Evolutionary conservation across 1,139 yeast genomes (phyloP).

Genomic region (Hyphopichia pseudoburtonii): DNA sequence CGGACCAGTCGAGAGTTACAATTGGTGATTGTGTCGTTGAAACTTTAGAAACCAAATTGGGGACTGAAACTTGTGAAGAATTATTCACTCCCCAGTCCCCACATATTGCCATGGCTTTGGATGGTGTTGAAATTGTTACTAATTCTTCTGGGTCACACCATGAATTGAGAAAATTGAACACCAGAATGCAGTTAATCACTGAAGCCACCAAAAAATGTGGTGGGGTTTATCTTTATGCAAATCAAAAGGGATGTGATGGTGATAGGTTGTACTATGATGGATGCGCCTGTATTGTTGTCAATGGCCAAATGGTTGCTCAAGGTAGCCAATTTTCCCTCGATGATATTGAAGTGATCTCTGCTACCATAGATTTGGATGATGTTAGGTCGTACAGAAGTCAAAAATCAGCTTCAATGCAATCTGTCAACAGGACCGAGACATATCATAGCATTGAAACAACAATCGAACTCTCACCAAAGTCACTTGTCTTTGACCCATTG

Average conservation of each 20-base stretch:
- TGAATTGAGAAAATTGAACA: conserved; percentile 84
- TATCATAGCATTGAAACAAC: conserved; percentile 65
- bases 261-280: conserved; percentile 97
- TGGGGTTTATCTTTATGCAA: conserved; percentile 88
- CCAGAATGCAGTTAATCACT: conserved; percentile 77
- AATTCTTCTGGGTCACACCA: conserved; percentile 97
- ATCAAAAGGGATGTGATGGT: conserved; percentile 98
- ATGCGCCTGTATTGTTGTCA: conserved; percentile 88
- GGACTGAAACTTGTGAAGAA: conserved; percentile 97
- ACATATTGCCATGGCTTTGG: conserved; percentile 85
- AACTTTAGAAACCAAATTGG: conserved; percentile 82
- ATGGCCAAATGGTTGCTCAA: conserved; percentile 89
- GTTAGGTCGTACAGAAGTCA: conserved; percentile 79
- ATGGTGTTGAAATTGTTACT: conserved; percentile 94
- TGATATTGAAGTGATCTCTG: conserved; percentile 92
- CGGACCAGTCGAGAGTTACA: conserved; percentile 65
- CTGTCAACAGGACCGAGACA: conserved; percentile 46
- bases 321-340: conserved; percentile 84
- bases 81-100: conserved; percentile 95
- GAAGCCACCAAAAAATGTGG: conserved; percentile 97
- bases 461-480: conserved; percentile 60
- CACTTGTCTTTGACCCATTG: conserved; percentile 57
- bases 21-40: conserved; percentile 91
- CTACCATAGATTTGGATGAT: conserved; percentile 90
- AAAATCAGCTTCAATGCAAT: conserved; percentile 79